A percentile compares a stretch with the other conserved stretches of the same genome.
These are phyloP conservation scores for Pseudognaphalium luteoalbum DNA, from an alignment of 129 eudicot genomes.

Conservation along the genomic window DNA sequence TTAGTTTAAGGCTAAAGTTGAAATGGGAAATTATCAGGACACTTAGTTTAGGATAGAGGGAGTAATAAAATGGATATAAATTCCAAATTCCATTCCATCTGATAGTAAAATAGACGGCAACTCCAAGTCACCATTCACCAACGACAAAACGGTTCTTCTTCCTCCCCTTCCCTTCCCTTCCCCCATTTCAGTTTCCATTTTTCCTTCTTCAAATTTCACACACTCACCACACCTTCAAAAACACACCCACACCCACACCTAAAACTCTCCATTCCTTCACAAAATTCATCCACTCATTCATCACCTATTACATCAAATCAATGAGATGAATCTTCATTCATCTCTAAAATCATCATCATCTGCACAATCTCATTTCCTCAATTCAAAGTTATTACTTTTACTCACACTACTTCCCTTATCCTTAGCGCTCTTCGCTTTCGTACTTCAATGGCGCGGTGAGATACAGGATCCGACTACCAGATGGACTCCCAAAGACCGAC, in stretches of 20 bases:
- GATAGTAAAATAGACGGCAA: background rate
- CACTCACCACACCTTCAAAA: slow-evolving; percentile 10
- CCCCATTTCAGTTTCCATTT: background rate
- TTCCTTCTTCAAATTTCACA: background rate
- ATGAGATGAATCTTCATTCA: slow-evolving; percentile 43
- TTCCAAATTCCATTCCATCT: no score
- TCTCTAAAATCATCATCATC: slow-evolving; percentile 29
- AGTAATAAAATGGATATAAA: no score
- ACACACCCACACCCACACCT: background rate
- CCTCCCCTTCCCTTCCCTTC: background rate
- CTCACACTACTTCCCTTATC: slow-evolving; percentile 72
- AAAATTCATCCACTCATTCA: background rate
- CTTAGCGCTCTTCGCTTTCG: slow-evolving; percentile 73
- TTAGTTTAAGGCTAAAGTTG: no score
- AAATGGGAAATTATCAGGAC: no score
- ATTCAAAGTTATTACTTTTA: slow-evolving; percentile 52
- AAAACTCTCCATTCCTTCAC: background rate
- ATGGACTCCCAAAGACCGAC: slow-evolving; percentile 38
- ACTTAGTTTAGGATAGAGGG: no score
- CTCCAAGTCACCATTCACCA: slow-evolving; percentile 22
- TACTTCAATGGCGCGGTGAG: slow-evolving; percentile 95
- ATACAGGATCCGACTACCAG: slow-evolving; percentile 42
- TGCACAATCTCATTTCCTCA: slow-evolving; percentile 36
- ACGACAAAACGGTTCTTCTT: slow-evolving; percentile 34
- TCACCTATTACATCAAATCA: background rate